A percentile compares a stretch with the other conserved stretches of the same genome.
Conservation (phyloP, 805 yeast species). For the Groenewaldozyma tartarivorans region DNA sequence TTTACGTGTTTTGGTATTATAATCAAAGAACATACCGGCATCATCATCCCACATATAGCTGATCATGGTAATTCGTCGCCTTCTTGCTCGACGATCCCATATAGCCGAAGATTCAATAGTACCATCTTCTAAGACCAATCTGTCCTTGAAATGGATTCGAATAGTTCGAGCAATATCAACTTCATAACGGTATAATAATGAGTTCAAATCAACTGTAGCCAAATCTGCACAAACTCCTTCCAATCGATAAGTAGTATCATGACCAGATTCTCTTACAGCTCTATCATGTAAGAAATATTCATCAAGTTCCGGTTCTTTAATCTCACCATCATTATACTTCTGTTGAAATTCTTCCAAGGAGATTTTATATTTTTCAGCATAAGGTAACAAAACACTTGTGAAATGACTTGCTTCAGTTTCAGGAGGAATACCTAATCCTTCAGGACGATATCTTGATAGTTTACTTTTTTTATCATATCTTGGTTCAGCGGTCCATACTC, state of each 20-base stretch:
- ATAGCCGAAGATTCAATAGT: slow-evolving; percentile 35
- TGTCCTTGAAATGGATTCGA: slow-evolving; percentile 44
- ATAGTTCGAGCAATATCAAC: slow-evolving; percentile 65
- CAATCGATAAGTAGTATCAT: slow-evolving; percentile 83
- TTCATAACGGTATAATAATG: slow-evolving; percentile 84
- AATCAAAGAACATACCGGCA: slow-evolving; percentile 74
- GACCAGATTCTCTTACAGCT: slow-evolving; percentile 94
- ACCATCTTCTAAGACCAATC: slow-evolving; percentile 32
- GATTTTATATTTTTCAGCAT: slow-evolving; percentile 50
- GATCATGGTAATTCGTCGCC: slow-evolving; percentile 46
- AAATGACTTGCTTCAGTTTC: slow-evolving; percentile 92
- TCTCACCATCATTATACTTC: slow-evolving; percentile 55
- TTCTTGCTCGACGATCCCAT: slow-evolving; percentile 57
- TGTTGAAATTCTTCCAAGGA: slow-evolving; percentile 54
- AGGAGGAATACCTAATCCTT: slow-evolving; percentile 90
- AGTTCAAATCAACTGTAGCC: slow-evolving; percentile 84
- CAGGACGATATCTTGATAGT: slow-evolving; percentile 82
- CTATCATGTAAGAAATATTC: slow-evolving; percentile 85
- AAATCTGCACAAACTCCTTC: slow-evolving; percentile 84
- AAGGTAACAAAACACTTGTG: slow-evolving; percentile 57
- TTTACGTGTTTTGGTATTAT: slow-evolving; percentile 47
- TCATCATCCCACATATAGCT: slow-evolving; percentile 78
- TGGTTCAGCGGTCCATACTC: slow-evolving; percentile 72
- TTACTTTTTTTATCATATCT: slow-evolving; percentile 68
- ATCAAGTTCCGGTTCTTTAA: slow-evolving; percentile 75